Percentiles rank a stretch among this genome's conserved stretches.
Evolutionary conservation across 2,329 filamentous ascomycete species (phyloP).

Genomic region (Xylaria sp.): DNA sequence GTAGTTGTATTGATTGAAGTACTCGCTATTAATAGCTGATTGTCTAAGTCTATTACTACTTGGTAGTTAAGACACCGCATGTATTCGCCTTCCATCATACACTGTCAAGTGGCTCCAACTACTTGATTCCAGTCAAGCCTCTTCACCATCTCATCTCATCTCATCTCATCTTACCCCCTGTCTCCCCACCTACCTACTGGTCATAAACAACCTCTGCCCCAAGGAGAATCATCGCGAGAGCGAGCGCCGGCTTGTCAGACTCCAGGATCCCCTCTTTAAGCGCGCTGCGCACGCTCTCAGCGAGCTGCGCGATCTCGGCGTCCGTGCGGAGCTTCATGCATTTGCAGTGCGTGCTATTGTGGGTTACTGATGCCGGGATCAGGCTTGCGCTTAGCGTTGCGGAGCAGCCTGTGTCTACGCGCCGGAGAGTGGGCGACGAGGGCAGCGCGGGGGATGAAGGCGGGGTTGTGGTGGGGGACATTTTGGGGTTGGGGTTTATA

Average conservation of each 20-base stretch:
- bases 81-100: too few relatives aligned
- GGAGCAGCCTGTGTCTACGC: conserved; percentile 38
- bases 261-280: conserved; percentile 34
- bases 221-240: conserved; percentile 40
- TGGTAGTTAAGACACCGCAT: too few relatives aligned
- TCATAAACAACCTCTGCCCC: conserved; percentile 35
- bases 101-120: background rate
- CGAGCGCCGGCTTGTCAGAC: conserved; percentile 38
- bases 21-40: background rate
- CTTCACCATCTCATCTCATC: background rate
- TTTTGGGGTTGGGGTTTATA: conserved; percentile 4
- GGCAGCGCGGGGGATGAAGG: background rate
- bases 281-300: conserved; percentile 21
- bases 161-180: background rate
- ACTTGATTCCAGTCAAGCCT: background rate
- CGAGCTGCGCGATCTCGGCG: conserved; percentile 31
- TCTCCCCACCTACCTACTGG: background rate
- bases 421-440: conserved; percentile 25
- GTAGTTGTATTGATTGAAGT: too few relatives aligned
- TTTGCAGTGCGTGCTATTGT: conserved; percentile 33
- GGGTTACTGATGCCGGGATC: conserved; percentile 18
- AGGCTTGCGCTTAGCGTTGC: conserved; percentile 32
- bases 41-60: too few relatives aligned
- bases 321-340: conserved; percentile 28
- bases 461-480: conserved; percentile 4